Evolutionary conservation across 2,329 filamentous ascomycete species (phyloP), one percentile per base, ranked within the genome.

Genomic region (Pseudogymnoascus sp.): DNA sequence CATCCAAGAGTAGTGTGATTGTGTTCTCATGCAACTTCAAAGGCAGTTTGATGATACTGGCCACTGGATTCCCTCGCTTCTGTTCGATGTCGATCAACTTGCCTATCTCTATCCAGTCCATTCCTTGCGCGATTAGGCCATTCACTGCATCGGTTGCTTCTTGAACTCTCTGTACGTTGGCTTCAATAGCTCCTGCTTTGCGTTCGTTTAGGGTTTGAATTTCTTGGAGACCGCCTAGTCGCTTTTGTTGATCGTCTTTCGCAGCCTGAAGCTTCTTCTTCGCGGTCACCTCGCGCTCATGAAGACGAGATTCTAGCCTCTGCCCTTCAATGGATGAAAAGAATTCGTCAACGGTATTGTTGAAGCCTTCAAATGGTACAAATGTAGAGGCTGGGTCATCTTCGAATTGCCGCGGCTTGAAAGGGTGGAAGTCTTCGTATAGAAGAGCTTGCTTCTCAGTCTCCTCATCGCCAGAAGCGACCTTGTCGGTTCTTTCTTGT

Each of bases 271-370:
- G 79, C 72, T 95, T 96, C 69, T 84, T 85, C 74, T 87, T 89
- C 2, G 94, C 94, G 3, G 82, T 80, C 17, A 88, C 85, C 73
- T 99, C 92, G 58, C 88, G 84, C 72, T 97, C 93, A 3, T 84
- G 85, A 4, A 97, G 76, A 60, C 86, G 83, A 1, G 90, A 95
- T 72, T 96, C 89, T 0, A 97, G 80, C 71, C 90, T 96, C 72
- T 97, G 93, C 0, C 92, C 91, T 75, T 99, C 94, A 26, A 97
- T 84, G 0, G 93, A 97, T 0, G 94, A 97, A 73, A 96, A 97
- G 77, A 97, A 99, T 67, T 96, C 90, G 71, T 99, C 94, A 0
- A 96, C 92, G 0, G 92, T 94, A 70, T 88, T 89, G 73, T 97
- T 97, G 78, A 95, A 97, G 8, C 86, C 88, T 5, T 90, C 82